Percentiles rank a stretch among this genome's conserved stretches.
Evolutionary conservation across 257 asterid species (phyloP).

Genomic region (Anisodus acutangulus): DNA sequence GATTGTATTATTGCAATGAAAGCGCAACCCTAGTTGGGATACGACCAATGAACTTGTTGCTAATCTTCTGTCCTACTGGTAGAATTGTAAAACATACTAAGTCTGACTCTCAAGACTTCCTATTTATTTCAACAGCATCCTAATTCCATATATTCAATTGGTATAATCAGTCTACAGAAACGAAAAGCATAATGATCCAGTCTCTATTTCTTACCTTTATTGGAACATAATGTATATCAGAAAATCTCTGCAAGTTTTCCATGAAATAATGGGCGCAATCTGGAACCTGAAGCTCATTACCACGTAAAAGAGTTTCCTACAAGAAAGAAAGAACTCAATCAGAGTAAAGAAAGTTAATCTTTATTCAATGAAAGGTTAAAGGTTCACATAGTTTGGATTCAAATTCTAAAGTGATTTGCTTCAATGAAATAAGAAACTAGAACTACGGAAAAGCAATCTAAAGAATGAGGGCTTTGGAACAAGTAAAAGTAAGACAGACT

Average conservation of each 20-base stretch:
- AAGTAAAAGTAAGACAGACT: neutral
- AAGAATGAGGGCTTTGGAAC: neutral
- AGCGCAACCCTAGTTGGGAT: neutral
- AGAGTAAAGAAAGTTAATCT: conserved; percentile 29
- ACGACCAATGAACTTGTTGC: neutral
- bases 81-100: conserved; percentile 1
- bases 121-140: neutral
- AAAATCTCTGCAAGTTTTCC: conserved; percentile 84
- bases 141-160: neutral
- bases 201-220: conserved; percentile 64
- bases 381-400: neutral
- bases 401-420: neutral
- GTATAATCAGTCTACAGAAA: neutral
- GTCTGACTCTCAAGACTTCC: neutral
- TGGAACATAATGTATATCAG: conserved; percentile 78
- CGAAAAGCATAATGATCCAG: neutral
- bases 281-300: conserved; percentile 95
- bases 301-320: conserved; percentile 81
- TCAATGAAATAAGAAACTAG: neutral
- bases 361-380: neutral
- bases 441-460: neutral
- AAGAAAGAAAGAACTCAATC: conserved; percentile 37
- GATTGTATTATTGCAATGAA: neutral
- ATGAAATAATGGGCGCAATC: conserved; percentile 91
- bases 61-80: neutral